Evolutionary conservation across 495 filamentous ascomycete genomes (phyloP).

Genomic region (Physcia stellaris): DNA sequence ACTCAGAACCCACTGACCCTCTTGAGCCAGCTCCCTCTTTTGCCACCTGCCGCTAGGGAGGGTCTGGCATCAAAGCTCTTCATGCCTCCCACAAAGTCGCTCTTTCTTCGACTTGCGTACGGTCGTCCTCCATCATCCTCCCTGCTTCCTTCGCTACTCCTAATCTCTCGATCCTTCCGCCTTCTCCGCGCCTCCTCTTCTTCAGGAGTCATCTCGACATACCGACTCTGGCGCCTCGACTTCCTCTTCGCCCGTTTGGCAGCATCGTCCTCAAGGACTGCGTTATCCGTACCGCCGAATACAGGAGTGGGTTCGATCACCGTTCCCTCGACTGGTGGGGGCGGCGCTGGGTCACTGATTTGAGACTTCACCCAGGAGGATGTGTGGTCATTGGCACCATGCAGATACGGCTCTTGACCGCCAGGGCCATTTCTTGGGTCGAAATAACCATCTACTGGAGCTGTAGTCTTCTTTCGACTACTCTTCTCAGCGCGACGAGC

Average conservation of each 20-base stretch:
- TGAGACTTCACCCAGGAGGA: conserved; percentile 47
- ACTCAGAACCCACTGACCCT: conserved; percentile 23
- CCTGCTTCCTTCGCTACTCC: conserved; percentile 22
- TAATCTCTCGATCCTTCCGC: conserved; percentile 26
- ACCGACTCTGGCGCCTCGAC: conserved; percentile 8
- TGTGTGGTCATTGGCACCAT: conserved; percentile 37
- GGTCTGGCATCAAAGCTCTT: conserved; percentile 18
- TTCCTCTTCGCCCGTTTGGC: conserved; percentile 13
- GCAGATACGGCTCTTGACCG: conserved; percentile 15
- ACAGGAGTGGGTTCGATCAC: conserved; percentile 38
- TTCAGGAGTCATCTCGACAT: conserved; percentile 12
- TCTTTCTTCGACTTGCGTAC: conserved; percentile 26
- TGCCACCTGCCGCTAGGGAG: conserved; percentile 18
- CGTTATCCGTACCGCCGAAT: conserved; percentile 12
- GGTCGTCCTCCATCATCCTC: conserved; percentile 26
- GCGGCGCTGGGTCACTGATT: conserved; percentile 40
- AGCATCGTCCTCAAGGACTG: conserved; percentile 6
- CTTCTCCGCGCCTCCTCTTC: conserved; percentile 13
- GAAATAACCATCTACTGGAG: conserved; percentile 26
- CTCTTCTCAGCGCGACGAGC: conserved; percentile 1
- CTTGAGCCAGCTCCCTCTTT: conserved; percentile 34
- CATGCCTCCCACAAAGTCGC: conserved; percentile 23
- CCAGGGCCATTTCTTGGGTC: conserved; percentile 23
- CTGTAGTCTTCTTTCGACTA: conserved; percentile 13
- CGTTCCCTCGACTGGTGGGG: conserved; percentile 40